These are phyloP conservation scores for Phaeomoniella chlamydospora DNA, from an alignment of 2,329 filamentous ascomycete genomes.

Conservation along the genomic window DNA sequence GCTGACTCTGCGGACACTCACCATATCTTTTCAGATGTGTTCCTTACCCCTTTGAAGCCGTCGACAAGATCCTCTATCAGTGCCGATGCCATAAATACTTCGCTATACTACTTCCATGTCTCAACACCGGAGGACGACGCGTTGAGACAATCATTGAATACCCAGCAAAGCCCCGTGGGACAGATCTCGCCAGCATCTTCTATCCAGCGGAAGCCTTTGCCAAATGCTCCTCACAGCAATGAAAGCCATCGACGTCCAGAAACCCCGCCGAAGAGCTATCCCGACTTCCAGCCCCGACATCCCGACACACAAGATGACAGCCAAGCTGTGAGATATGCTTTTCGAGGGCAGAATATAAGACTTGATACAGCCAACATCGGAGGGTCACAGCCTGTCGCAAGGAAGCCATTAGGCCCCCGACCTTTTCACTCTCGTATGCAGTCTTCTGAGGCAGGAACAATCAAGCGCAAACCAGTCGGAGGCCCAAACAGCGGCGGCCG, in stretches of 20 bases:
- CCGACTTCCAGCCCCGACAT: conserved; percentile 7
- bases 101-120: conserved; percentile 82
- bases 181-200: conserved; percentile 2
- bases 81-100: conserved; percentile 70
- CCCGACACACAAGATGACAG: conserved; percentile 4
- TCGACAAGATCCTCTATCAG: conserved; percentile 71
- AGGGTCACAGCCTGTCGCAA: neutral
- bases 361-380: conserved; percentile 3
- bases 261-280: conserved; percentile 10
- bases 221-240: conserved; percentile 7
- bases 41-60: conserved; percentile 82
- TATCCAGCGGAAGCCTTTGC: conserved; percentile 12
- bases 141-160: neutral
- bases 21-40: conserved; percentile 61
- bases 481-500: neutral
- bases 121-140: conserved; percentile 42
- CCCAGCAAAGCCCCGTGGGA: neutral
- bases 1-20: too few relatives aligned
- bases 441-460: neutral
- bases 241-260: conserved; percentile 8
- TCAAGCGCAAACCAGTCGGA: conserved; percentile 1
- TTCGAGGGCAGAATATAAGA: conserved; percentile 7
- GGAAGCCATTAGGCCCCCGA: conserved; percentile 9
- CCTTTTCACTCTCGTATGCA: conserved; percentile 3
- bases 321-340: conserved; percentile 7